phyloP scores from a whole-genome alignment of 2,329 filamentous ascomycete species.

The Trichoderma endophyticum region DNA sequence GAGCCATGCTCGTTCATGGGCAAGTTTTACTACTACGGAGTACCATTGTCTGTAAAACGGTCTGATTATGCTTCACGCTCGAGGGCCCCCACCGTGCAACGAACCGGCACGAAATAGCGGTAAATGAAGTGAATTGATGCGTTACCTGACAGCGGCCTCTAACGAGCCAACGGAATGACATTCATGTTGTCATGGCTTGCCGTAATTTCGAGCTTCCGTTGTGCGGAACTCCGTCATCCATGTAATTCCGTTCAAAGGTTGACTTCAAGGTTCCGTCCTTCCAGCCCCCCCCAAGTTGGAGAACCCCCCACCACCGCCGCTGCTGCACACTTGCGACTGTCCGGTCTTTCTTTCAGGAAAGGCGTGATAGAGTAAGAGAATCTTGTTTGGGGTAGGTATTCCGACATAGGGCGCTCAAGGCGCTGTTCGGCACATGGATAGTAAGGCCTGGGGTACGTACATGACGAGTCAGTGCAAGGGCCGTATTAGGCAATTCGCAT shows the following conservation, averaged over 20 bases:
- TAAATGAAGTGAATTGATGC: not conserved
- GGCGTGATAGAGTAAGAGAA: not conserved
- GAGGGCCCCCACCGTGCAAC: not conserved
- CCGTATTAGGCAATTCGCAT: conserved; percentile 7
- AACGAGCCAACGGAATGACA: not conserved
- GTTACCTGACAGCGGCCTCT: not conserved
- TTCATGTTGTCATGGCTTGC: not conserved
- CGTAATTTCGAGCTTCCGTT: not conserved
- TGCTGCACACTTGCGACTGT: not conserved
- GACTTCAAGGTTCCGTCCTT: not conserved
- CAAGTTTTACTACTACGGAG: no score
- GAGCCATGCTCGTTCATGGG: no score
- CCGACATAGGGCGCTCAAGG: not conserved
- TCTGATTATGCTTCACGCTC: not conserved
- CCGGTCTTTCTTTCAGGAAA: not conserved
- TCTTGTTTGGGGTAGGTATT: not conserved
- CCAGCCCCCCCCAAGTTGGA: not conserved
- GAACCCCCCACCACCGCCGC: not conserved
- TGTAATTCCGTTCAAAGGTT: not conserved
- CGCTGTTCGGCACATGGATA: not conserved
- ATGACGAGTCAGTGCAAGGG: not conserved
- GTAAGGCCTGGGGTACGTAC: not conserved
- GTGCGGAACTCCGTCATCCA: not conserved
- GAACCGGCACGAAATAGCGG: not conserved
- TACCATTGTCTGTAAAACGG: not conserved